phyloP scores from a whole-genome alignment of 1,284 basidiomycete species.

The Rhodotorula glutinis region DNA sequence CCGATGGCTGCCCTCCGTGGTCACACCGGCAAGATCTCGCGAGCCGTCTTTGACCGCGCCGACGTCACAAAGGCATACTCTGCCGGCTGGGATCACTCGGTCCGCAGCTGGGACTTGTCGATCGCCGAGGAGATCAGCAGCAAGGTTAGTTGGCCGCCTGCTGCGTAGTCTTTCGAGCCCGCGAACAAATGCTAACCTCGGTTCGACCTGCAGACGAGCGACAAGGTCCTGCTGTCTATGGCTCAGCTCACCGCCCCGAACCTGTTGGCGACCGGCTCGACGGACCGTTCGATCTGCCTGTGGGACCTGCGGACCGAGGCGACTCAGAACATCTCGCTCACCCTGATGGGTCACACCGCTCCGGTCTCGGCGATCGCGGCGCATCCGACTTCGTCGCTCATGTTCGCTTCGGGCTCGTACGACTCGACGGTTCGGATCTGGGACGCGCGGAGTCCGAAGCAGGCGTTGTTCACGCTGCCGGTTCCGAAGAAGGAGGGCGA shows the following conservation, averaged over 20 bases:
- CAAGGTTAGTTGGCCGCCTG: slow-evolving; percentile 51
- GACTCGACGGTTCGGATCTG: slow-evolving; percentile 78
- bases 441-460: slow-evolving; percentile 68
- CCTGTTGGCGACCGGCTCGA: slow-evolving; percentile 53
- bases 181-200: not conserved
- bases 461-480: slow-evolving; percentile 56
- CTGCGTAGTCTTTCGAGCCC: not conserved
- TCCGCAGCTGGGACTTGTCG: slow-evolving; percentile 53
- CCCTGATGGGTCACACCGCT: slow-evolving; percentile 63
- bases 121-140: slow-evolving; percentile 48
- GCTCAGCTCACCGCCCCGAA: slow-evolving; percentile 50
- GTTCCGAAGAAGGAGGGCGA: slow-evolving; percentile 40
- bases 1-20: slow-evolving; percentile 66
- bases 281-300: slow-evolving; percentile 54
- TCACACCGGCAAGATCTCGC: slow-evolving; percentile 69
- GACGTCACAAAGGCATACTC: slow-evolving; percentile 40
- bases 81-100: slow-evolving; percentile 53
- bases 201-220: slow-evolving; percentile 32
- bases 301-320: slow-evolving; percentile 54
- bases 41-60: slow-evolving; percentile 55
- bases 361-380: slow-evolving; percentile 69
- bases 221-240: slow-evolving; percentile 52
- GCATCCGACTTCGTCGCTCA: slow-evolving; percentile 60
- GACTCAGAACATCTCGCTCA: slow-evolving; percentile 53
- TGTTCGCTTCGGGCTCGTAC: slow-evolving; percentile 75